Evolutionary conservation across 495 filamentous ascomycete genomes (phyloP), one percentile per base, ranked within the genome.

Genomic region (Xylaria curta): DNA sequence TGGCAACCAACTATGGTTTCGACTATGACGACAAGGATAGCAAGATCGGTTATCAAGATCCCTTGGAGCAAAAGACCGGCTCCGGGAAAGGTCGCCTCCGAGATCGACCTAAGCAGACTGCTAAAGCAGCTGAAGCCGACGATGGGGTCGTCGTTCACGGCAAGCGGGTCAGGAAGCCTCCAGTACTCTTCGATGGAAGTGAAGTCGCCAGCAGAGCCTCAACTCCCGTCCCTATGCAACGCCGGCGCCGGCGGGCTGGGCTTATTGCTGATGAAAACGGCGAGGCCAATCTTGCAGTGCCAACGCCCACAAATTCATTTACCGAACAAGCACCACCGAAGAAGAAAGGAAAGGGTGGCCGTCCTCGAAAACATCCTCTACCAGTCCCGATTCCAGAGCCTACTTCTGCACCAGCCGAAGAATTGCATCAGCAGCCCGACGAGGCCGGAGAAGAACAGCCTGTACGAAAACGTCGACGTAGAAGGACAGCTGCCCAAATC

Each of bases 61-160:
- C 84, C 0, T 76, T 82, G 17, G 82, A 81, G 42, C 85, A 87
- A 67, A 84, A 82, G 28, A 80, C 79, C 60, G 84, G 84, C 42
- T 75, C 81, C 46, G 75, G 80, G n/a, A 79, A 84, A 72, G 79
- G 79, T 56, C 74, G 84, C 36, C 76, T 86, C 26, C 81, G 85
- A 31, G 80, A 84, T n/a, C 81, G 82, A 60, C 79, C 79, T 5
- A 85, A 81, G 67, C 80, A 81, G 65, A 86, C 83, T 1, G 82
- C 82, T 56, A 85, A 85, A 70, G 84, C 79, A 15, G 83, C 84
- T 6, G 85, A 86, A 46, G 80, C 84, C 3, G 80, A 81, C 6
- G 83, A 85, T 26, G 79, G 81, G 21, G 77, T 78, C 31, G 76
- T 83, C 15, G 62, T 83, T 9, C 81, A 81, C 53, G 83, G 83